Conservation (phyloP, 23 red algal species). For the Agarophyton chilense region DNA sequence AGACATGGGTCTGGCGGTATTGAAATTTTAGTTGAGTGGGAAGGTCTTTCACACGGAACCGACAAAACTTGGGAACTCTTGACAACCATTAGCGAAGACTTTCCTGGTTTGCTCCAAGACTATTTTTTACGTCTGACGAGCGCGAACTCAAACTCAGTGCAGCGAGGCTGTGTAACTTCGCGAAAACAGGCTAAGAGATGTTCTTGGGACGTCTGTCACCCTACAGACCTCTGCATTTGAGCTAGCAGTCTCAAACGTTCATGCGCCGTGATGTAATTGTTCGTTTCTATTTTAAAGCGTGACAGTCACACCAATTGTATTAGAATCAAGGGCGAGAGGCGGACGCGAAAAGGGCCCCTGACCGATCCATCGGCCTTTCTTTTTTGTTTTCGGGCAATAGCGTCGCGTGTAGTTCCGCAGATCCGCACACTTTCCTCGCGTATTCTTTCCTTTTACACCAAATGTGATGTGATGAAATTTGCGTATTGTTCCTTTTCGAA, state of each 20-base stretch:
- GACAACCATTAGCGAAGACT: neutral
- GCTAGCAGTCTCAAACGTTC: too few relatives aligned
- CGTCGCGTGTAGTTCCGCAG: neutral
- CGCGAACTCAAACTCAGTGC: neutral
- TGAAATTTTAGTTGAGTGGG: neutral
- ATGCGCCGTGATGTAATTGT: too few relatives aligned
- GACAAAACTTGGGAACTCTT: constrained; percentile 9
- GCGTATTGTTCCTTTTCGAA: too few relatives aligned
- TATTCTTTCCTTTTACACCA: too few relatives aligned
- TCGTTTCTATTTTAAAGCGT: too few relatives aligned
- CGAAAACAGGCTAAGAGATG: neutral
- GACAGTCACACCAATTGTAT: too few relatives aligned
- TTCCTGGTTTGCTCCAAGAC: neutral
- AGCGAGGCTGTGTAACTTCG: neutral
- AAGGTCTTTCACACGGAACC: neutral
- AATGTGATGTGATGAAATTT: too few relatives aligned
- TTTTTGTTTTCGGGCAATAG: neutral
- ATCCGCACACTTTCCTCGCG: neutral
- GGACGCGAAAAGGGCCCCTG: neutral
- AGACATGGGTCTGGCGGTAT: neutral
- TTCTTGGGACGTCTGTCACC: neutral
- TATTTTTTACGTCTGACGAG: neutral
- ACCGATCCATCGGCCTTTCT: neutral
- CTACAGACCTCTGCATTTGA: too few relatives aligned
- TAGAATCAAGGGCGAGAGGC: too few relatives aligned